Conservation (phyloP, 129 eudicot species). For the Dittrichia graveolens region DNA sequence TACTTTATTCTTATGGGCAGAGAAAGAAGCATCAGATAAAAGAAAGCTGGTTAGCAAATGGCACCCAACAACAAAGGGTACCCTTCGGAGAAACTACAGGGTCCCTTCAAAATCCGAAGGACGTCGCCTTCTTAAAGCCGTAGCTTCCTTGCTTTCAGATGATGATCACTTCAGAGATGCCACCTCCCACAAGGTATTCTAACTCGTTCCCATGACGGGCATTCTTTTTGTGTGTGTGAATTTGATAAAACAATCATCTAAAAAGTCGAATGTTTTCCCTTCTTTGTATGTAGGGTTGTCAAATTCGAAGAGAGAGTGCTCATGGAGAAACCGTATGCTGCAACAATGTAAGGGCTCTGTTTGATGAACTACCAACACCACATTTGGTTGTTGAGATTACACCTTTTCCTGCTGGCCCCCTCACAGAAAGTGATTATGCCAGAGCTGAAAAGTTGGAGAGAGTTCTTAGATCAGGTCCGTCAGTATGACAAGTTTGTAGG, state of each 20-base stretch:
- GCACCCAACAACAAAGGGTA: constrained; percentile 98
- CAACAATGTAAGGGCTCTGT: constrained; percentile 83
- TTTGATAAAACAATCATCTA: not conserved
- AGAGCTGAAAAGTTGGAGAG: constrained; percentile 88
- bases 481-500: constrained; percentile 47
- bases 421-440: constrained; percentile 77
- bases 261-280: not conserved
- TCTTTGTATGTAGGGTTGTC: constrained; percentile 71
- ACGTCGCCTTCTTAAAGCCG: constrained; percentile 81
- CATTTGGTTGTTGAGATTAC: constrained; percentile 82
- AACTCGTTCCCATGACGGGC: too few relatives aligned
- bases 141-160: constrained; percentile 90
- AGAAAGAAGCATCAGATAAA: constrained; percentile 78
- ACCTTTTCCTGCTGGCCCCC: constrained; percentile 88
- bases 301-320: constrained; percentile 86
- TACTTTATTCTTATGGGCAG: constrained; percentile 35
- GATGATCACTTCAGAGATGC: constrained; percentile 96
- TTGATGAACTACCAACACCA: constrained; percentile 90
- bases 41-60: constrained; percentile 91
- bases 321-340: constrained; percentile 93
- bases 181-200: constrained; percentile 82
- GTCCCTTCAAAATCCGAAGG: constrained; percentile 27
- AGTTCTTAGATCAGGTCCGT: constrained; percentile 86
- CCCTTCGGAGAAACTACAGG: constrained; percentile 63
- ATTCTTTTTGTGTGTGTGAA: not conserved